These are phyloP conservation scores for Rhytidiadelphus loreus DNA, from an alignment of 225 moss, liverwort and hornwort genomes.

Conservation along the genomic window DNA sequence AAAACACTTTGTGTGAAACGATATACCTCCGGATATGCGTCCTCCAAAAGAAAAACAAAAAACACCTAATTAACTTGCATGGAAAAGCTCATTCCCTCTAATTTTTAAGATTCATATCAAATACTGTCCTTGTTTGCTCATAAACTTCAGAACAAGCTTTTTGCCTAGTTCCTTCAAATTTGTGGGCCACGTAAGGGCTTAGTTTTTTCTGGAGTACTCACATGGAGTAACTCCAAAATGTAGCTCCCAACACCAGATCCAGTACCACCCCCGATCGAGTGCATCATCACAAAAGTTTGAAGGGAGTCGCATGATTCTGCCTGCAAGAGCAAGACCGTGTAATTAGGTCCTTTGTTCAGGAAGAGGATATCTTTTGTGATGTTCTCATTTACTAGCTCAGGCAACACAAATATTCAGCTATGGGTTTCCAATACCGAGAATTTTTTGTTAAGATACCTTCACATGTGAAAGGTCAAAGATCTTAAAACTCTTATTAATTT, in stretches of 20 bases:
- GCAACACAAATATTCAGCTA: neutral
- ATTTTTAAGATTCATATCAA: neutral
- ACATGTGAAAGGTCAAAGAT: neutral
- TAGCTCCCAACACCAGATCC: constrained; percentile 91
- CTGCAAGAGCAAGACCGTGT: constrained; percentile 24
- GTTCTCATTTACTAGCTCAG: neutral
- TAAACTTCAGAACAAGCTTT: neutral
- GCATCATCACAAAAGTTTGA: constrained; percentile 91
- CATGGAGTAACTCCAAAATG: constrained; percentile 78
- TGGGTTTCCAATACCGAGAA: neutral
- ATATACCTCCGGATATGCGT: constrained; percentile 84
- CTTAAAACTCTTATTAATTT: neutral
- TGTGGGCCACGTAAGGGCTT: neutral
- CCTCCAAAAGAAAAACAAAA: constrained; percentile 13
- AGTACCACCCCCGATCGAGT: constrained; percentile 90
- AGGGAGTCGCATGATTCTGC: constrained; percentile 75
- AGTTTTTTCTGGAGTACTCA: constrained; percentile 8
- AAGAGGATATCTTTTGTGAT: neutral
- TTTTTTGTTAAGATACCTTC: neutral
- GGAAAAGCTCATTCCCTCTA: neutral
- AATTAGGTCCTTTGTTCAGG: neutral
- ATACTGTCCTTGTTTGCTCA: neutral
- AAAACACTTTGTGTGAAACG: constrained; percentile 78
- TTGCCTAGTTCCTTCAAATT: neutral
- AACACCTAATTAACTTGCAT: neutral